Evolutionary conservation across 352 stramenopile genomes (phyloP), one percentile per base, ranked within the genome.

Genomic region (Lagenidium giganteum): DNA sequence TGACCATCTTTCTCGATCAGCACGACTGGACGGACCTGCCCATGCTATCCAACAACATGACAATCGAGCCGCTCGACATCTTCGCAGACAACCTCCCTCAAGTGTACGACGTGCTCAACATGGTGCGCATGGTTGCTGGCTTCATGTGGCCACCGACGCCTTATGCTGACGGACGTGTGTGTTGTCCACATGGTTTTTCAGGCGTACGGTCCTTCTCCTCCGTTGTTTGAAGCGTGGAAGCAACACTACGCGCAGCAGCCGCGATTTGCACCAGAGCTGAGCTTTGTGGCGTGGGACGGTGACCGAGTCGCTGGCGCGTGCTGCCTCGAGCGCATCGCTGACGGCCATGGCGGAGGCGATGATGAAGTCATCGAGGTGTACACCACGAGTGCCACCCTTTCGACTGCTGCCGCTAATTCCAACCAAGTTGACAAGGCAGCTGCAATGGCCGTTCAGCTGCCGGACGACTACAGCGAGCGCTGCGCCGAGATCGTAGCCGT

Each of bases 221-320:
- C 38, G 17, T 42, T 9, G 13, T 53, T 40, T 25, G 41, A 44
- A 16, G 37, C 35, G 13, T 62, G 47, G 54, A 54, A 54, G 37
- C 11, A 24, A 20, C 47, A 54, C 31, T 62, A 54, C 25, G 20
- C 35, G 14, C 23, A 57, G 37, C 29, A 42, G 8, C 54, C 54
- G 1, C 41, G 47, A 2, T 49, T 62, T 7, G 54, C 35, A 0
- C 25, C 54, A 0, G 54, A 62, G 24, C 31, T 62, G 5, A 57
- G 35, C 29, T 62, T 53, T 12, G 30, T 52, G 1, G 36, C 42
- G 16, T 53, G 42, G 35, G 12, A 51, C 21, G 40, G 18, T 6
- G 28, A 44, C n/a, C 13, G 18, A 0, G 20, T 16, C 8, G 34
- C 42, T 13, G 16, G 24, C 16, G 33, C 20, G 14, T 27, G 24